Conservation (phyloP, 306 rosid genomes). For the Citrullus colocynthis region DNA sequence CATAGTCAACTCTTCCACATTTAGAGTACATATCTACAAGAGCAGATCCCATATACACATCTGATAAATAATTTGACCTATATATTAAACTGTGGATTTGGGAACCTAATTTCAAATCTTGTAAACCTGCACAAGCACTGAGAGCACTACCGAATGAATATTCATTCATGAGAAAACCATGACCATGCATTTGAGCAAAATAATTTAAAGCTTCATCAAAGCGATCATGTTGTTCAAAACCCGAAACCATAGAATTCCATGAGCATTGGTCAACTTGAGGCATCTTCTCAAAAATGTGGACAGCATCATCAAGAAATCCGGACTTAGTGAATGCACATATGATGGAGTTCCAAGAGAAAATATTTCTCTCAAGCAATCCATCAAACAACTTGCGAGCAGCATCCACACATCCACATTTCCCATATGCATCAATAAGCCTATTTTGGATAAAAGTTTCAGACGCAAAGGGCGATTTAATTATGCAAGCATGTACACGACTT, state of each 20-base stretch:
- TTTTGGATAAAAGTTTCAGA: constrained; percentile 7
- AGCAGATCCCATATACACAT: constrained; percentile 12
- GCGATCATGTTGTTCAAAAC: constrained; percentile 7
- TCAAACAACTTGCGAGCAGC: constrained; percentile 12
- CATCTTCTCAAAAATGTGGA: background rate
- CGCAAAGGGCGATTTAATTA: background rate
- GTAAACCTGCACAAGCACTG: constrained; percentile 13
- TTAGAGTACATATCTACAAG: constrained; percentile 12
- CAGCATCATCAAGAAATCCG: constrained; percentile 7
- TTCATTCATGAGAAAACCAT: background rate
- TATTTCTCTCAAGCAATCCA: constrained; percentile 5
- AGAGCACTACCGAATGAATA: constrained; percentile 13
- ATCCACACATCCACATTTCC: constrained; percentile 9
- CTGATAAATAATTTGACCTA: constrained; percentile 1
- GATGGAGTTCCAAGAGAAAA: constrained; percentile 13
- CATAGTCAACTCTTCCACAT: constrained; percentile 7
- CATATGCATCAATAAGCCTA: constrained; percentile 13
- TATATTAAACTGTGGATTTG: constrained; percentile 6
- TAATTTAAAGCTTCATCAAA: constrained; percentile 6
- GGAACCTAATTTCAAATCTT: constrained; percentile 9
- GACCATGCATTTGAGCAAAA: constrained; percentile 1
- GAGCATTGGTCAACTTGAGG: constrained; percentile 11
- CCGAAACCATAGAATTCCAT: constrained; percentile 12
- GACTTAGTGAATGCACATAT: constrained; percentile 9
- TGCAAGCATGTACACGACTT: constrained; percentile 1